Percentiles rank a stretch among this genome's conserved stretches.
These are phyloP conservation scores for Ophiostoma australiae DNA, from an alignment of 2,329 filamentous ascomycete species.

Conservation along the genomic window DNA sequence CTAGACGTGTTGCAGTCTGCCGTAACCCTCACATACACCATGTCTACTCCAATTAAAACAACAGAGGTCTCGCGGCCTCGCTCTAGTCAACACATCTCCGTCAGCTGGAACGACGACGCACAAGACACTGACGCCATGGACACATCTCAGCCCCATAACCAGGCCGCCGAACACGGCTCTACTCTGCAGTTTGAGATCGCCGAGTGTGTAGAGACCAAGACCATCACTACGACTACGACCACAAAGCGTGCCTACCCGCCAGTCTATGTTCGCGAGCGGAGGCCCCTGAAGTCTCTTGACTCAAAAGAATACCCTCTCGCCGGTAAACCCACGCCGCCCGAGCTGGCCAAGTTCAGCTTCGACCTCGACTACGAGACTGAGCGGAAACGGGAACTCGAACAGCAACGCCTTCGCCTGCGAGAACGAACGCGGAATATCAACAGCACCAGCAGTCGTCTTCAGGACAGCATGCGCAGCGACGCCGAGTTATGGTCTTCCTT, in stretches of 20 bases:
- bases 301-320: constrained; percentile 88
- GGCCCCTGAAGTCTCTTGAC: constrained; percentile 67
- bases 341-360: constrained; percentile 72
- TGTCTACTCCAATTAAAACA: constrained; percentile 19
- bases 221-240: constrained; percentile 85
- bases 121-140: constrained; percentile 25
- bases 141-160: neutral
- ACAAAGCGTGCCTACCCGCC: constrained; percentile 81
- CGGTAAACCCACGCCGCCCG: constrained; percentile 71
- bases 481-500: constrained; percentile 30
- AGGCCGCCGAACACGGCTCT: constrained; percentile 27
- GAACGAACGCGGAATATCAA: constrained; percentile 25
- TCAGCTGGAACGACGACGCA: constrained; percentile 36
- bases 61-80: constrained; percentile 35
- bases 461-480: constrained; percentile 2
- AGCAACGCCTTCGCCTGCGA: neutral
- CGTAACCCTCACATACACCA: neutral
- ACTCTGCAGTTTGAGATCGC: constrained; percentile 54
- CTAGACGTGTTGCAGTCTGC: neutral
- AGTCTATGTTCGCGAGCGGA: constrained; percentile 70
- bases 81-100: constrained; percentile 36
- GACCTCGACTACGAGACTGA: constrained; percentile 56
- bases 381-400: neutral
- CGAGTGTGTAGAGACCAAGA: constrained; percentile 64
- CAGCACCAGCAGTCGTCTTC: constrained; percentile 32